A percentile compares a stretch with the other conserved stretches of the same genome.
Conservation (phyloP, 805 yeast species). For the Phaffomyces thermotolerans region DNA sequence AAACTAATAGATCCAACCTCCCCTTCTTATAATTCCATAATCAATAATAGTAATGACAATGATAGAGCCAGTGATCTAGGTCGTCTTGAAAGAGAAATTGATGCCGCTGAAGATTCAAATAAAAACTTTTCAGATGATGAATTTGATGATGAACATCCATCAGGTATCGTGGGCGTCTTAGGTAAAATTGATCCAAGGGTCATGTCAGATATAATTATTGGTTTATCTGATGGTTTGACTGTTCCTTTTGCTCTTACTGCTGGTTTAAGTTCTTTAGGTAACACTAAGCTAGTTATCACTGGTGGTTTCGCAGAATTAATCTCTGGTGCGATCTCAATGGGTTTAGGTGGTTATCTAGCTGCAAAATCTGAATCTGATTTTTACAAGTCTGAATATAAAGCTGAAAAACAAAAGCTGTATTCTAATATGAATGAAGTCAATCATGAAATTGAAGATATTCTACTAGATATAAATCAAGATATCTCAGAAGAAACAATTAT, state of each 20-base stretch:
- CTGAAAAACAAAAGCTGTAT: conserved; percentile 63
- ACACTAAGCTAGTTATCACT: conserved; percentile 83
- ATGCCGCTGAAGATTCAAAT: conserved; percentile 2
- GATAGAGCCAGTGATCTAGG: conserved; percentile 11
- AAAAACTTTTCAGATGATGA: conserved; percentile 6
- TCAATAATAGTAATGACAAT: too few relatives aligned
- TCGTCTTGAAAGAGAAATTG: conserved; percentile 3
- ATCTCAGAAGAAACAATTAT: conserved; percentile 65
- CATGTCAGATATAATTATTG: conserved; percentile 88
- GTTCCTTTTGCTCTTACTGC: conserved; percentile 99
- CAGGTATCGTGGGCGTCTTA: conserved; percentile 20
- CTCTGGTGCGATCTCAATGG: conserved; percentile 97
- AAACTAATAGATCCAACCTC: conserved; percentile 10
- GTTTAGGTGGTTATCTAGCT: conserved; percentile 93
- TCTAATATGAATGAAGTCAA: conserved; percentile 57
- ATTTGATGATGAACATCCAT: conserved; percentile 4
- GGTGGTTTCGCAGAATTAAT: conserved; percentile 98
- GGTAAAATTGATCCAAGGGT: conserved; percentile 78
- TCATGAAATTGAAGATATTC: conserved; percentile 74
- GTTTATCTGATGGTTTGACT: conserved; percentile 90
- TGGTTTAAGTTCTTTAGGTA: conserved; percentile 86
- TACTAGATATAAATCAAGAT: conserved; percentile 55
- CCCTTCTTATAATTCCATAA: conserved; percentile 11
- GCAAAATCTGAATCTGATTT: conserved; percentile 84
- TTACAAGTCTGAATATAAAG: conserved; percentile 61